Base-by-base conservation (phyloP, 306 rosid species). In the Glycine tomentella region DNA sequence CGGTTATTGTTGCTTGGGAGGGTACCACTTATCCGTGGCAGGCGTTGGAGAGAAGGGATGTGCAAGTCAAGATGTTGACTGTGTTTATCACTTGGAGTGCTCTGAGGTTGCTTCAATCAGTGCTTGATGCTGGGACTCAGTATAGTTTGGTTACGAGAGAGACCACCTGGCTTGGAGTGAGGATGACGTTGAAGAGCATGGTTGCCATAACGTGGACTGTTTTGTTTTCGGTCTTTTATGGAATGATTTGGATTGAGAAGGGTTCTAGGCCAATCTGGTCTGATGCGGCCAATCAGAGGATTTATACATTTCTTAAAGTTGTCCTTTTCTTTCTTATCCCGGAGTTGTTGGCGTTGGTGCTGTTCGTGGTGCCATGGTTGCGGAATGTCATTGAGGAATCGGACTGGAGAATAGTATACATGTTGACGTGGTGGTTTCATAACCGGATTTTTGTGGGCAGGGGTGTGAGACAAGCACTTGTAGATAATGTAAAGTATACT, bases 51-150 rank as follows among this genome's bases (percentile, higher is more conserved):
- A 84, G 85, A 11, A 73, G 91, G 85, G 89, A 84, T 38, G 88
- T 73, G 44, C 90, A 85, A 87, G 98, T 90, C 55, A 61, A 85
- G 84, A 7, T 94, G 90, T 85, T 94, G 86, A 85, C 97, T 1
- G 74, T 94, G 58, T 94, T 94, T 76, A 94, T 94, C 69, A 94
- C 98, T 33, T 94, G 97, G 97, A 74, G 90, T 45, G 93, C 82
- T 40, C 80, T 94, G 2, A 82, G 98, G 87, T 55, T 94, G 10
- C 90, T 90, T 80, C 98, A 92, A 57, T 89, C 98, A 1, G 89
- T 87, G 84, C 98, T 94, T 45, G 98, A 94, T 87, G 97, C 97
- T 0, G 98, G 98, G 75, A 91, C 97, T 81, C 98, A 94, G 58
- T 94, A 92, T 82, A 94, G 98, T 85, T 86, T 94, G 91, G 97